These are phyloP conservation scores for Panicum miliaceum DNA, from an alignment of 176 grass and related monocot species.

Conservation along the genomic window DNA sequence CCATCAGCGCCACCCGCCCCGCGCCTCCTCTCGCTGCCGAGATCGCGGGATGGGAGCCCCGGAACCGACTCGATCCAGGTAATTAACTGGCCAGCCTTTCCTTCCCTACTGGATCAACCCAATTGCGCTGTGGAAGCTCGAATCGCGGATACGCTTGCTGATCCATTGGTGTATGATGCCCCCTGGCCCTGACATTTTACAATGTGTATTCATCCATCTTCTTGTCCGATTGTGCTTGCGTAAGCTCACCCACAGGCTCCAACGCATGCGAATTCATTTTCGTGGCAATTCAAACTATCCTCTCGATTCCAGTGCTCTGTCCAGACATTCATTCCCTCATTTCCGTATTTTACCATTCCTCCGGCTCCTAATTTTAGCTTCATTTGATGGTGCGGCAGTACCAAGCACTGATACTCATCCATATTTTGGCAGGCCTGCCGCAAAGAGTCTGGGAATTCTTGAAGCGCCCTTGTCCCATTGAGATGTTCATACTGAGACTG, in stretches of 20 bases:
- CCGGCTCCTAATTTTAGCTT: not conserved
- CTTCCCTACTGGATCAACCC: not conserved
- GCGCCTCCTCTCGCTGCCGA: not conserved
- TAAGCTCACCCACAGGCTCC: not conserved
- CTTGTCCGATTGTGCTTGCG: not conserved
- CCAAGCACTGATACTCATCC: not conserved
- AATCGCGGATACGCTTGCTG: not conserved
- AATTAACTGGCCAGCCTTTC: not conserved
- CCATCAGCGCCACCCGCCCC: not conserved
- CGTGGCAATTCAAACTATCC: not conserved
- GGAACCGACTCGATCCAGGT: slow-evolving; percentile 11
- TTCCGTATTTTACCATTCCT: not conserved
- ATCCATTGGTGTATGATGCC: not conserved
- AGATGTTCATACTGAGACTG: not conserved
- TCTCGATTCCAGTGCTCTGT: not conserved
- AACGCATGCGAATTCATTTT: not conserved
- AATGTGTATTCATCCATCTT: not conserved
- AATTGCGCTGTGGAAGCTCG: not conserved
- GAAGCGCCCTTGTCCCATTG: not conserved
- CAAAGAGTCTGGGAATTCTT: slow-evolving; percentile 10
- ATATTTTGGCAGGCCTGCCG: not conserved
- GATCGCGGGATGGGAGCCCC: not conserved
- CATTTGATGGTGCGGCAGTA: not conserved
- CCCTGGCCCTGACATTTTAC: not conserved
- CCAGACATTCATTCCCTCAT: not conserved